These are phyloP conservation scores for Candida sanyaensis DNA, from an alignment of 1,139 yeast genomes.

Conservation along the genomic window DNA sequence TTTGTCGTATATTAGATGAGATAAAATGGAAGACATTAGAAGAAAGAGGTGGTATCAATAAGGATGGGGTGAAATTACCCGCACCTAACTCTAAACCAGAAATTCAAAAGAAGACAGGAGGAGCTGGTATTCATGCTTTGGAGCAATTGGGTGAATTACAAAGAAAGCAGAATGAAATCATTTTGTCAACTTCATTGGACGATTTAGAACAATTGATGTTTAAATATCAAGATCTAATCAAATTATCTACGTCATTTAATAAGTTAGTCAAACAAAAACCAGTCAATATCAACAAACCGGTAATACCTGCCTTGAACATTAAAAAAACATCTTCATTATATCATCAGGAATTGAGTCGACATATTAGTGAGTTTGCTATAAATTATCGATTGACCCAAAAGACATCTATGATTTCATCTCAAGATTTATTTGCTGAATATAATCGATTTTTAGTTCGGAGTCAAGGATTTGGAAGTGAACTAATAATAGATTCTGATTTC, in stretches of 20 bases:
- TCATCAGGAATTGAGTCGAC: conserved; percentile 45
- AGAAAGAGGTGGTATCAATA: conserved; percentile 40
- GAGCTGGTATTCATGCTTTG: conserved; percentile 67
- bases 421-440: conserved; percentile 45
- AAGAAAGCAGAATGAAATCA: conserved; percentile 59
- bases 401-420: conserved; percentile 44
- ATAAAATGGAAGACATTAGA: conserved; percentile 47
- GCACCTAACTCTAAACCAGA: conserved; percentile 6
- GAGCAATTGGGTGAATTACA: conserved; percentile 60
- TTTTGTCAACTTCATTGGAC: conserved; percentile 69
- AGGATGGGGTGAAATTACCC: conserved; percentile 32
- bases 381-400: conserved; percentile 29
- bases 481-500: conserved; percentile 35
- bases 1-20: conserved; percentile 46
- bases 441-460: conserved; percentile 37
- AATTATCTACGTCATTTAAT: conserved; percentile 49
- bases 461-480: conserved; percentile 45
- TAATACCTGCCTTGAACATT: conserved; percentile 35
- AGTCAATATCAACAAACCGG: conserved; percentile 9
- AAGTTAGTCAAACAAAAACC: conserved; percentile 10
- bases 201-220: conserved; percentile 79
- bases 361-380: conserved; percentile 53
- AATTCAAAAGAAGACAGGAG: conserved; percentile 8
- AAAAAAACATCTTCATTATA: conserved; percentile 31
- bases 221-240: conserved; percentile 72